Base-by-base conservation (phyloP, 352 stramenopile genomes). In the Pelagophyceae sp. region DNA sequence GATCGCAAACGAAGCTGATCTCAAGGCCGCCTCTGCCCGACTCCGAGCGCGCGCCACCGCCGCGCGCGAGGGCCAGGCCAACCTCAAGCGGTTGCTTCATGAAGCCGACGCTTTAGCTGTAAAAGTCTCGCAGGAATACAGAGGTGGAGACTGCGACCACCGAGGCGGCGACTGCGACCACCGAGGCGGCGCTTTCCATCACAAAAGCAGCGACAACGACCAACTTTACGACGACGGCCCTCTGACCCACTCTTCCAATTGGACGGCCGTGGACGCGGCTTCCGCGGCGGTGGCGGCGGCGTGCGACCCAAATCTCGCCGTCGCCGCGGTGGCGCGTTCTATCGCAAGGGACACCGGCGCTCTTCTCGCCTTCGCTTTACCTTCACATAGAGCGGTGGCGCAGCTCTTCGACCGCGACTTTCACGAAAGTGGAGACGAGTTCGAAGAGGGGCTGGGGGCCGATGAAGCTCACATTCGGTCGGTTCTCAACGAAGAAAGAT, bases 61-160 rank as follows among this genome's bases (percentile, higher is more conserved):
- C 33, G 69, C 33, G 20, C 0, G 20, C 0, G 45, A 72, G 11
- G 37, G 71, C 38, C 27, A 40, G 25, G 31, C 35, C 5, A 38
- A 29, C 33, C 71, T 80, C 5, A 38, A 76, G 1, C 70, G 76
- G 35, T 40, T 77, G 19, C 40, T 78, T 11, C 67, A n/a, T 27
- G 58, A 67, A 6, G 58, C 58, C 11, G 45, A 54, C 45, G 11
- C 11, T n/a, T n/a, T n/a, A n/a, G n/a, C n/a, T n/a, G n/a, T n/a
- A n/a, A n/a, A n/a, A n/a, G n/a, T n/a, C n/a, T n/a, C n/a, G n/a
- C n/a, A n/a, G n/a, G n/a, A n/a, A n/a, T n/a, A n/a, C n/a, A n/a
- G n/a, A n/a, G n/a, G n/a, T n/a, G n/a, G n/a, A n/a, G n/a, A n/a
- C n/a, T n/a, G n/a, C n/a, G n/a, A n/a, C n/a, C n/a, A n/a, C n/a